A percentile compares a stretch with the other conserved stretches of the same genome.
Evolutionary conservation across 2,329 filamentous ascomycete genomes (phyloP).

Genomic region (Claviceps sorghi): DNA sequence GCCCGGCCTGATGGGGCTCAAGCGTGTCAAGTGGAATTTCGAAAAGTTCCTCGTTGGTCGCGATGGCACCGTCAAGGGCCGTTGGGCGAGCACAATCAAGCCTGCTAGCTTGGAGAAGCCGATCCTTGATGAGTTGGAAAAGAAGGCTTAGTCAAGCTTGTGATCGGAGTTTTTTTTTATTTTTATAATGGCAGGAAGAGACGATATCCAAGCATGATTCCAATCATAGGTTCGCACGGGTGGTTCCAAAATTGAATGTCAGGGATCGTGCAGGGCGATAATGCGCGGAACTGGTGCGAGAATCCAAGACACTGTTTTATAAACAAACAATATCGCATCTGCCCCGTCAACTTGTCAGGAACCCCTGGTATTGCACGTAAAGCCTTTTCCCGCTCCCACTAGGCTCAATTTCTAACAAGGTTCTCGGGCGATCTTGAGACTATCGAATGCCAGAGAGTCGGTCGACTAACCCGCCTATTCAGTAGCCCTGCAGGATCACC

Average conservation of each 20-base stretch:
- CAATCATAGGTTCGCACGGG: neutral
- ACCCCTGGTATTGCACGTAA: neutral
- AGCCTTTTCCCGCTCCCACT: neutral
- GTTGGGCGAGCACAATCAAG: constrained; percentile 82
- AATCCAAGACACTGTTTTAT: neutral
- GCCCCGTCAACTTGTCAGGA: neutral
- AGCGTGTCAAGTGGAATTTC: constrained; percentile 98
- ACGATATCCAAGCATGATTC: neutral
- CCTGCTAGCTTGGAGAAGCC: constrained; percentile 63
- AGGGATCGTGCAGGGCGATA: neutral
- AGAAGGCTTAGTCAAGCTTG: constrained; percentile 17
- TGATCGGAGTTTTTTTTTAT: neutral
- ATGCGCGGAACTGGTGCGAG: neutral
- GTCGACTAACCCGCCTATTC: no score
- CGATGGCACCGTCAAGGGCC: constrained; percentile 70
- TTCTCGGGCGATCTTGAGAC: no score
- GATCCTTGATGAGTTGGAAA: constrained; percentile 61
- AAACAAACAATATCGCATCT: neutral
- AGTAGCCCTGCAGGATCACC: no score
- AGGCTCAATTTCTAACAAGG: neutral
- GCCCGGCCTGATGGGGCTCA: constrained; percentile 73
- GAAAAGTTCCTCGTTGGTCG: constrained; percentile 89
- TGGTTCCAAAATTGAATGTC: neutral
- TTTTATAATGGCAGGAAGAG: neutral
- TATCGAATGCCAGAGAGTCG: no score